Evolutionary conservation across 257 asterid species (phyloP).

Genomic region (Petunia secreta): DNA sequence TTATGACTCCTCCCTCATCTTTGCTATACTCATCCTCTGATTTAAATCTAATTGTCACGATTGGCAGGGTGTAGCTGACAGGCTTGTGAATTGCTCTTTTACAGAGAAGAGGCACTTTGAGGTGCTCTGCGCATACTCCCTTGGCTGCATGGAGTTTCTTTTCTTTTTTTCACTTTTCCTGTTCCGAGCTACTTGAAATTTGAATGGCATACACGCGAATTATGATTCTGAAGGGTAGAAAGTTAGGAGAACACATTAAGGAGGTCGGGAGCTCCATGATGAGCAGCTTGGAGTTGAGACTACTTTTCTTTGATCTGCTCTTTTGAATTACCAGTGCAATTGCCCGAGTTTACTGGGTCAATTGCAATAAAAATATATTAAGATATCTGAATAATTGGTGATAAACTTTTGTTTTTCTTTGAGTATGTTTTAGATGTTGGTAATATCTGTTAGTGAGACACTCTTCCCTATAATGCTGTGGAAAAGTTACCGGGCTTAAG

Average conservation of each 20-base stretch:
- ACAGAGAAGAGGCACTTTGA: neutral
- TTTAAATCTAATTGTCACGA: neutral
- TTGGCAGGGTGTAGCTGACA: constrained; percentile 21
- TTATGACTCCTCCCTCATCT: neutral
- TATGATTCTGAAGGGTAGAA: neutral
- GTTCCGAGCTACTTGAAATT: neutral
- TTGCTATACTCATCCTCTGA: neutral
- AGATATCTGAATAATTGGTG: neutral
- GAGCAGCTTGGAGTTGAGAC: constrained; percentile 19
- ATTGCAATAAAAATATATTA: neutral
- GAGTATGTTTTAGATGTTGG: neutral
- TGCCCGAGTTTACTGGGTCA: neutral
- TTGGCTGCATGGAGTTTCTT: neutral
- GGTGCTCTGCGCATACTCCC: neutral
- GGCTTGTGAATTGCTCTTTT: neutral
- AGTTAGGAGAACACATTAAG: neutral
- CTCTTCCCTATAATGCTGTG: neutral
- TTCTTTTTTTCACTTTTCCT: neutral
- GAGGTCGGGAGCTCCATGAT: neutral
- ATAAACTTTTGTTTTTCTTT: neutral
- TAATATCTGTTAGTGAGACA: neutral
- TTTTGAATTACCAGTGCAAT: neutral
- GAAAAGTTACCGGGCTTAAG: too few species aligned
- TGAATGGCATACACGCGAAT: neutral
- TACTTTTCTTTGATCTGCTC: neutral